Percentiles rank a stretch among this genome's conserved stretches.
phyloP scores from a whole-genome alignment of 2,329 filamentous ascomycete species.

The Penicillium janthinellum region DNA sequence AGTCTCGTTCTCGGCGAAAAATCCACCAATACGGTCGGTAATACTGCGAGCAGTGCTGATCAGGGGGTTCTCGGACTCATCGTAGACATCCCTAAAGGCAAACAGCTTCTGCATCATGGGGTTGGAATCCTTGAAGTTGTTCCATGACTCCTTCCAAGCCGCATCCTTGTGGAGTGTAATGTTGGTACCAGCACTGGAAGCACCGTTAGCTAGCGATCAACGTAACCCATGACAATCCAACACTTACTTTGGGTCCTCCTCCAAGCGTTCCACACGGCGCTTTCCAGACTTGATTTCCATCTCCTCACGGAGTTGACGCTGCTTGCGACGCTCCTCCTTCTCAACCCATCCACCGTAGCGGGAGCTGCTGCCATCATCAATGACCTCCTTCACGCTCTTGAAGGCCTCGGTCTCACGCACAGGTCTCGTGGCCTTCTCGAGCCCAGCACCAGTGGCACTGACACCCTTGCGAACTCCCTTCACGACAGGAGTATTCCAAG shows the following conservation, averaged over 20 bases:
- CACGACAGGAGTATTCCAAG: conserved; percentile 92
- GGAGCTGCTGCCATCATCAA: conserved; percentile 95
- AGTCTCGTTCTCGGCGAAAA: conserved; percentile 98
- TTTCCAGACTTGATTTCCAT: conserved; percentile 58
- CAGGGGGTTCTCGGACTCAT: conserved; percentile 95
- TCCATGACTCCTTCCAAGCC: conserved; percentile 98
- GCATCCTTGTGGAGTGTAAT: conserved; percentile 95
- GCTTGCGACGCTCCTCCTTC: conserved; percentile 86
- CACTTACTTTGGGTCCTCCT: conserved; percentile 86
- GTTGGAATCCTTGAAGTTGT: conserved; percentile 87
- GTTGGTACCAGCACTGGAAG: conserved; percentile 80
- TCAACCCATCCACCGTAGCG: conserved; percentile 96
- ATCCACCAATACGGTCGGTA: conserved; percentile 87
- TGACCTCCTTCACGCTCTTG: conserved; percentile 91
- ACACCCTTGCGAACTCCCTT: conserved; percentile 88
- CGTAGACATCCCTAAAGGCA: conserved; percentile 80
- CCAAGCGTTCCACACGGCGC: conserved; percentile 60
- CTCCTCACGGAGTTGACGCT: conserved; percentile 70
- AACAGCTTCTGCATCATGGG: conserved; percentile 87
- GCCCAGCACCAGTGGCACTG: conserved; percentile 77
- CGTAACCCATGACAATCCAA: conserved; percentile 8
- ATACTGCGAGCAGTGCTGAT: conserved; percentile 92
- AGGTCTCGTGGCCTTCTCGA: conserved; percentile 94
- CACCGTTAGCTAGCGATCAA: conserved; percentile 34
- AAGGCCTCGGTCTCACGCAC: conserved; percentile 93